Percentiles rank a stretch among this genome's conserved stretches.
phyloP scores from a whole-genome alignment of 208 protist species.

The Leishmania turanica region DNA sequence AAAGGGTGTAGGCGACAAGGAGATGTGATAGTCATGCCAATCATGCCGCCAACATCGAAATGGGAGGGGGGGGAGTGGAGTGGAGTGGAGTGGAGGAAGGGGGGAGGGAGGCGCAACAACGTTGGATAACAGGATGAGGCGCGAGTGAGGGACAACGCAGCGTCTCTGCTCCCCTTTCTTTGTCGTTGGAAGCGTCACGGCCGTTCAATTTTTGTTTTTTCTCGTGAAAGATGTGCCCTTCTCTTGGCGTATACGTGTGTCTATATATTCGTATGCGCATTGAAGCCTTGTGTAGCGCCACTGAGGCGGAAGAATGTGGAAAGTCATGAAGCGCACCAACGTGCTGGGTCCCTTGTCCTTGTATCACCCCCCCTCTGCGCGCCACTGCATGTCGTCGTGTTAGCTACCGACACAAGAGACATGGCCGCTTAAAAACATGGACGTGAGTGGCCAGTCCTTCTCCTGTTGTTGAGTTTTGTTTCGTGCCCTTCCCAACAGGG shows the following conservation, averaged over 20 bases:
- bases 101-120: background rate
- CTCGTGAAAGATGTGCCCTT: too few species aligned
- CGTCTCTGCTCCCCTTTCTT: background rate
- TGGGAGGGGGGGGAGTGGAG: background rate
- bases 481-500: background rate
- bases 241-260: too few species aligned
- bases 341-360: background rate
- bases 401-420: background rate
- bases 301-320: too few species aligned
- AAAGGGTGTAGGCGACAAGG: background rate
- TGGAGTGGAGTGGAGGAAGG: background rate
- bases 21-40: background rate
- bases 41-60: background rate
- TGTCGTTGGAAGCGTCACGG: too few species aligned
- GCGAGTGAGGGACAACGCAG: background rate
- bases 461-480: background rate
- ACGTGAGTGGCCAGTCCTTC: background rate
- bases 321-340: background rate
- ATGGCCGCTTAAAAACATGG: background rate
- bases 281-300: too few species aligned
- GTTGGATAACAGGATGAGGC: background rate
- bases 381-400: background rate
- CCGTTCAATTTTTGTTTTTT: too few species aligned
- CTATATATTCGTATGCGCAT: too few species aligned
- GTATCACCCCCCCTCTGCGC: background rate